Conservation (phyloP, 768 basidiomycete genomes). For the Panaeolus cyanescens region DNA sequence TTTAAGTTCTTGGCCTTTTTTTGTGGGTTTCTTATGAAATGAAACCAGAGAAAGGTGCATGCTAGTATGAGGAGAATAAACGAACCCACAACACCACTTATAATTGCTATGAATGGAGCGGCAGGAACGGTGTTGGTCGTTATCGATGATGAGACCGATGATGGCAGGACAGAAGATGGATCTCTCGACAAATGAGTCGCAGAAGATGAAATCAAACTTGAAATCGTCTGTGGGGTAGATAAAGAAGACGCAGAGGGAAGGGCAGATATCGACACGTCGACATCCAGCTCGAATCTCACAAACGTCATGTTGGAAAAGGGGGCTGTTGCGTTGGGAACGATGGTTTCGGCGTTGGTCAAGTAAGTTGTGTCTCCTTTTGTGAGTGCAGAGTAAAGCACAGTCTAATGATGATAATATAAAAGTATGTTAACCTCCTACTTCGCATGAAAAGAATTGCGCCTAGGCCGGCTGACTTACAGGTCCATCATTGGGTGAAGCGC, state of each 20-base stretch:
- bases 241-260: no score
- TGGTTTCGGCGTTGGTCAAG: background rate
- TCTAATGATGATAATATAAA: background rate
- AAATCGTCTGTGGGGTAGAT: no score
- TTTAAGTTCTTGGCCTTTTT: no score
- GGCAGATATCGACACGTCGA: background rate
- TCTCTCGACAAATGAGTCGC: background rate
- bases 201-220: background rate
- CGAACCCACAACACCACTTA: no score
- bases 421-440: background rate
- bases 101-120: no score
- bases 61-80: no score
- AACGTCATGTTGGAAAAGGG: background rate
- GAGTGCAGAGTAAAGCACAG: background rate
- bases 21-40: no score
- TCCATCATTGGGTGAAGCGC: background rate
- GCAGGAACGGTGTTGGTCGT: background rate
- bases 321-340: background rate
- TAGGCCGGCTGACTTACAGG: no score
- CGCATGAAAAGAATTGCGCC: background rate
- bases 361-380: background rate
- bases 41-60: no score
- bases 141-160: background rate
- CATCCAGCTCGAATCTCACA: background rate
- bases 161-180: background rate